phyloP scores from a whole-genome alignment of 2,329 filamentous ascomycete species.

The Parascedosporium putredinis region DNA sequence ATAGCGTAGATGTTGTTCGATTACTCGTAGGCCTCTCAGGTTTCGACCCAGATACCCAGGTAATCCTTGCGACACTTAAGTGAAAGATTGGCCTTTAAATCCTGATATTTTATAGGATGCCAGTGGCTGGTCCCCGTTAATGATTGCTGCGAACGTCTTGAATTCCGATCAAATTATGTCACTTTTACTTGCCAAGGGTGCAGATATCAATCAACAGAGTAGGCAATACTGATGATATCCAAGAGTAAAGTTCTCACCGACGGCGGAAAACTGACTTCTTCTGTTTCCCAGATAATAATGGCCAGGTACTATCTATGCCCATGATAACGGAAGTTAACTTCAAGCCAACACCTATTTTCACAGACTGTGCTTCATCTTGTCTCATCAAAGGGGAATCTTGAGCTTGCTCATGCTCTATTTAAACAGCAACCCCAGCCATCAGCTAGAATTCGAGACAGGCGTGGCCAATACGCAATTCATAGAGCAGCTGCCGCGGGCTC shows the following conservation, averaged over 20 bases:
- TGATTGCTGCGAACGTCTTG: constrained; percentile 69
- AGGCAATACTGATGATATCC: constrained; percentile 13
- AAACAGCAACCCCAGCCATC: constrained; percentile 59
- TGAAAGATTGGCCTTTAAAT: too few species aligned
- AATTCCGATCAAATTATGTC: constrained; percentile 60
- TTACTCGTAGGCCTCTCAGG: constrained; percentile 58
- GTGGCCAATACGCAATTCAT: constrained; percentile 85
- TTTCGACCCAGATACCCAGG: constrained; percentile 78
- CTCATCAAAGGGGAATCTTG: constrained; percentile 79
- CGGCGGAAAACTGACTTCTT: too few species aligned
- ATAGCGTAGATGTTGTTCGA: constrained; percentile 63
- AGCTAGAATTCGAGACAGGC: constrained; percentile 69
- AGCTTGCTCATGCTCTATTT: constrained; percentile 69
- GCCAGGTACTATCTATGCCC: constrained; percentile 38
- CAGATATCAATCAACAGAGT: constrained; percentile 67
- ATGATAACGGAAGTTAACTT: not conserved
- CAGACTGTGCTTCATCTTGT: constrained; percentile 86
- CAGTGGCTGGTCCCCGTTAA: constrained; percentile 72
- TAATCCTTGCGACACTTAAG: constrained; percentile 21
- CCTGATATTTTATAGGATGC: constrained; percentile 44
- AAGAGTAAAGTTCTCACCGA: too few species aligned
- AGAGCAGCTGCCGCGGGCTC: constrained; percentile 84
- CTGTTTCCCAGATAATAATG: constrained; percentile 56
- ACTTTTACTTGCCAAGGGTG: constrained; percentile 56
- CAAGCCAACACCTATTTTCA: not conserved